These are phyloP conservation scores for Pseudozyma pruni DNA, from an alignment of 1,284 basidiomycete genomes.

Conservation along the genomic window DNA sequence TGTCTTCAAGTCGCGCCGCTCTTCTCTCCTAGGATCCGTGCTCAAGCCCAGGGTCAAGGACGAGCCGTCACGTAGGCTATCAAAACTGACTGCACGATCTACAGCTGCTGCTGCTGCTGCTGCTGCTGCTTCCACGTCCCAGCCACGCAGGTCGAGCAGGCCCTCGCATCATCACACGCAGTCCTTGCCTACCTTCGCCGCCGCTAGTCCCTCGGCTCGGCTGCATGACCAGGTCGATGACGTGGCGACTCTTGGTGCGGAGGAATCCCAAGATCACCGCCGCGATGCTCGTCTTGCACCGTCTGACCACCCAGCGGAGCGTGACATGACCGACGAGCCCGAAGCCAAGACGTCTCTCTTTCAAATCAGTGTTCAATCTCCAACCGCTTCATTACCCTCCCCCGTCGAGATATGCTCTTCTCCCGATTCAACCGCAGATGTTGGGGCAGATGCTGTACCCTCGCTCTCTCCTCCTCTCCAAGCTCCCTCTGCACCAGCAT, in stretches of 20 bases:
- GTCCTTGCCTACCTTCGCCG: conserved; percentile 7
- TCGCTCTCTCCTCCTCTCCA: background rate
- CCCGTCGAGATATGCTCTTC: conserved; percentile 16
- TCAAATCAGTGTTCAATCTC: conserved; percentile 3
- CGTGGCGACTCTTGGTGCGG: background rate
- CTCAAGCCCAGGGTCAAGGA: conserved; percentile 28
- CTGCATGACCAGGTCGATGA: background rate
- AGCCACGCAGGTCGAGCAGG: conserved; percentile 1
- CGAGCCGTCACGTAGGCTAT: conserved; percentile 4
- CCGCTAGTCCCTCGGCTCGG: background rate
- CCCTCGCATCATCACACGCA: conserved; percentile 9
- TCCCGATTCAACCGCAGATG: no score
- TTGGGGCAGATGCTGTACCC: background rate
- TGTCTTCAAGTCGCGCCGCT: conserved; percentile 34
- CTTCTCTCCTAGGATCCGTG: conserved; percentile 32
- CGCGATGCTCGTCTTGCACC: background rate
- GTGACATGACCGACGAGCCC: background rate
- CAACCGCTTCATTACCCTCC: conserved; percentile 13
- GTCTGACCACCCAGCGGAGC: background rate
- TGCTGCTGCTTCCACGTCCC: no score
- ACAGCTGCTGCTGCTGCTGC: background rate
- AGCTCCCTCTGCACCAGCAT: background rate
- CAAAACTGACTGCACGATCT: background rate
- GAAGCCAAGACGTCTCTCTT: background rate
- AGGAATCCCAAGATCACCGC: background rate